Percentiles rank a stretch among this genome's conserved stretches.
Conservation (phyloP, 1,284 basidiomycete genomes). For the Ceratobasidium sp. region DNA sequence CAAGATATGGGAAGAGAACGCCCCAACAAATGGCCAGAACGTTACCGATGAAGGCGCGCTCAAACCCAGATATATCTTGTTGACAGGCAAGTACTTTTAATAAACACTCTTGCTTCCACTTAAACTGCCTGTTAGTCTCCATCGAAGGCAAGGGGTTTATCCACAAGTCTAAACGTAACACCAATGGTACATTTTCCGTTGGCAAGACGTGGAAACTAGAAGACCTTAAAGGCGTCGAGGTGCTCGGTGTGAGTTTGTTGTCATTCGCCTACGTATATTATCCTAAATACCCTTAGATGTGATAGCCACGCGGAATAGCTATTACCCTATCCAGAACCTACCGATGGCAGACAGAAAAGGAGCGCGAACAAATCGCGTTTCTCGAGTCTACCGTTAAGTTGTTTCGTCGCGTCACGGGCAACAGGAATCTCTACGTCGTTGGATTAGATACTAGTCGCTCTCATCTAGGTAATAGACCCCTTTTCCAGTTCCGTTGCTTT, state of each 20-base stretch:
- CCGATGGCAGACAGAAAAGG: constrained; percentile 81
- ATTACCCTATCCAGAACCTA: constrained; percentile 86
- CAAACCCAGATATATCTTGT: constrained; percentile 85
- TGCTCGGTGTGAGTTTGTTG: constrained; percentile 66
- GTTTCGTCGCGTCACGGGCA: constrained; percentile 67
- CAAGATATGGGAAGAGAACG: constrained; percentile 82
- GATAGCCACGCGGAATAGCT: constrained; percentile 72
- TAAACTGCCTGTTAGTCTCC: constrained; percentile 57
- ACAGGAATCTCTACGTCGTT: constrained; percentile 49
- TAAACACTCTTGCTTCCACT: not conserved
- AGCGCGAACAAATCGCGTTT: constrained; percentile 74
- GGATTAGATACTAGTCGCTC: constrained; percentile 31
- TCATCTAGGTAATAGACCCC: constrained; percentile 7
- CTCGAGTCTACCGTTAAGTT: constrained; percentile 70
- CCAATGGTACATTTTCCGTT: constrained; percentile 93
- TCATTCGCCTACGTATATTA: not conserved
- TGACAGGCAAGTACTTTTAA: constrained; percentile 72
- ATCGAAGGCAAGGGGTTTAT: constrained; percentile 72
- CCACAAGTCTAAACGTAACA: constrained; percentile 96
- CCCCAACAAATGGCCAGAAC: constrained; percentile 53
- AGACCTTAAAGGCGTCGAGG: constrained; percentile 81
- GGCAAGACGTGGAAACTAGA: constrained; percentile 95
- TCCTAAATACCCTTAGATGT: constrained; percentile 17
- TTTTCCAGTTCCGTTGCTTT: not conserved
- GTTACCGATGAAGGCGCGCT: constrained; percentile 65